phyloP scores from a whole-genome alignment of 2,329 filamentous ascomycete genomes.

The Phialemonium atrogriseum region DNA sequence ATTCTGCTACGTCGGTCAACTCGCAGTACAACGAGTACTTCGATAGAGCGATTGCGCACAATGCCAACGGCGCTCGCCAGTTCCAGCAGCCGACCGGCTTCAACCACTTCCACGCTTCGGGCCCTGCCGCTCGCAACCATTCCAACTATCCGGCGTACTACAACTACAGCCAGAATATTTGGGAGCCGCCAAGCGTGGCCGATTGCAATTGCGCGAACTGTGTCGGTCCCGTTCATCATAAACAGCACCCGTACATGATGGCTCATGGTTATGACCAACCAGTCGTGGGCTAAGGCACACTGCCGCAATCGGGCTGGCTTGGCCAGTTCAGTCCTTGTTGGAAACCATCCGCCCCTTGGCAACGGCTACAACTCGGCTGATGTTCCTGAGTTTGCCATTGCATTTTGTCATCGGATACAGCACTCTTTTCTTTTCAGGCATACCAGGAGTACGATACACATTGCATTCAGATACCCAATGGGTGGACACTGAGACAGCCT shows the following conservation, averaged over 20 bases:
- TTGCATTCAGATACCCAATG: constrained; percentile 20
- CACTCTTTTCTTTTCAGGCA: constrained; percentile 9
- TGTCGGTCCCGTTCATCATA: constrained; percentile 29
- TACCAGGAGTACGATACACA: constrained; percentile 16
- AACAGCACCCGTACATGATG: constrained; percentile 39
- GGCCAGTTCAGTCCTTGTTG: constrained; percentile 8
- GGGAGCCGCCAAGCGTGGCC: constrained; percentile 38
- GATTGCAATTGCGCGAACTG: constrained; percentile 44
- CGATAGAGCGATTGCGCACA: constrained; percentile 24
- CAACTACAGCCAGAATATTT: constrained; percentile 36
- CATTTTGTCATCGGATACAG: constrained; percentile 11
- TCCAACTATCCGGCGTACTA: constrained; percentile 34
- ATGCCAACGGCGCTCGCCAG: constrained; percentile 23
- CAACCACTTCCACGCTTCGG: constrained; percentile 22
- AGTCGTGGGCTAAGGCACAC: constrained; percentile 46
- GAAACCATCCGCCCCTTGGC: constrained; percentile 8
- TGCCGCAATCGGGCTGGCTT: too few relatives aligned
- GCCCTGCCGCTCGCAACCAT: constrained; percentile 31
- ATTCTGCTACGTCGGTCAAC: constrained; percentile 46
- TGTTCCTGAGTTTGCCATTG: constrained; percentile 13
- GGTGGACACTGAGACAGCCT: constrained; percentile 3
- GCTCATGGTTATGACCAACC: constrained; percentile 43
- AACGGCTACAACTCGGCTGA: too few relatives aligned
- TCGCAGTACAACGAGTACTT: constrained; percentile 53
- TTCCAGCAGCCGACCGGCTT: constrained; percentile 35